phyloP scores from a whole-genome alignment of 2,329 filamentous ascomycete species.

The Fusarium sp. region DNA sequence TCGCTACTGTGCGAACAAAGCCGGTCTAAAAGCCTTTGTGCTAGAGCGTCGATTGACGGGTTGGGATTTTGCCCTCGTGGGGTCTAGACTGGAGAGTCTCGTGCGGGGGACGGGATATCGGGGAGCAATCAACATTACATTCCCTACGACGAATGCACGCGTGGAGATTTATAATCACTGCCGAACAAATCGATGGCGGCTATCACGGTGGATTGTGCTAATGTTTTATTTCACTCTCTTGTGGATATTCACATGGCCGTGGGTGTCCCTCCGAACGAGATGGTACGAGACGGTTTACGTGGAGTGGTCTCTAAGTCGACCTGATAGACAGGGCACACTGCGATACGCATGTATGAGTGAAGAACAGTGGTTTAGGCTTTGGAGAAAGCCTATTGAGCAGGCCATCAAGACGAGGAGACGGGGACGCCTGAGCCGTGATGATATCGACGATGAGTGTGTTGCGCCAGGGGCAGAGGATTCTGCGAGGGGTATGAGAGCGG shows the following conservation, averaged over 20 bases:
- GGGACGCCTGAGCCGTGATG: conserved; percentile 65
- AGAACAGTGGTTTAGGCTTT: conserved; percentile 71
- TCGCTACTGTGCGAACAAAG: conserved; percentile 69
- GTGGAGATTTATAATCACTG: conserved; percentile 74
- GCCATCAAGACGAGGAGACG: conserved; percentile 69
- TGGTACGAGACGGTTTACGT: conserved; percentile 72
- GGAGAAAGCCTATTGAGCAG: conserved; percentile 68
- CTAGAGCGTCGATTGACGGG: conserved; percentile 66
- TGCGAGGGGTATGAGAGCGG: conserved; percentile 59
- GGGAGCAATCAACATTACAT: conserved; percentile 67
- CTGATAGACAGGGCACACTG: conserved; percentile 49
- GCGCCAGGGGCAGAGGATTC: conserved; percentile 53
- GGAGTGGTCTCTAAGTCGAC: conserved; percentile 62
- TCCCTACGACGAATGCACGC: conserved; percentile 66
- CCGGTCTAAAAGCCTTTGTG: conserved; percentile 67
- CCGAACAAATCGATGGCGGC: conserved; percentile 72
- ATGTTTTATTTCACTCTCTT: conserved; percentile 74
- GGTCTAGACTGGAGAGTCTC: conserved; percentile 63
- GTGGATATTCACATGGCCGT: conserved; percentile 78
- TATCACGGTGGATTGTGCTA: conserved; percentile 71
- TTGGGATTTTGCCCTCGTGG: conserved; percentile 67
- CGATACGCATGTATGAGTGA: conserved; percentile 66
- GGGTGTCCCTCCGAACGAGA: conserved; percentile 74
- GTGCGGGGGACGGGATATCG: conserved; percentile 75
- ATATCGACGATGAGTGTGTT: conserved; percentile 58